Evolutionary conservation across 139 green algal species (phyloP), one percentile per base, ranked within the genome.

Genomic region (Tetraselmis striata): DNA sequence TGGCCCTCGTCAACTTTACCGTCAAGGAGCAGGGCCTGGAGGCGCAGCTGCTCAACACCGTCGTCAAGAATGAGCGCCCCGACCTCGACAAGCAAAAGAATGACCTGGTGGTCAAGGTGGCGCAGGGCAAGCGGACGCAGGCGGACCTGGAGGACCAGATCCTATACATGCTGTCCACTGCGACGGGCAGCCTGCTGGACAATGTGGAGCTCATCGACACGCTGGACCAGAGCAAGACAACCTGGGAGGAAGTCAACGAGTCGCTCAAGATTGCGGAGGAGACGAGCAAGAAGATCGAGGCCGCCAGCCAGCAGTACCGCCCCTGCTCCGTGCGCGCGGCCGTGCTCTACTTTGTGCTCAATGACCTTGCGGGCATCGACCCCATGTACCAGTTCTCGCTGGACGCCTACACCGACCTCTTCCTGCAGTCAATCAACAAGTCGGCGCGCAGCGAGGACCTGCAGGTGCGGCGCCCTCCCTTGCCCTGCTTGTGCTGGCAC

Each of bases 301-400:
- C 81, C 0, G 91, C 93, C 28, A 84, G 80, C 27, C 82, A 89
- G 75, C 84, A 81, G 75, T 96, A 96, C 88, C 88, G 88, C 45
- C 90, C 92, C 30, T 91, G 88, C 88, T 90, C 88, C 28, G 84
- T 94, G 58, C 90, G 92, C 59, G 89, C 93, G 11, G 83, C 88
- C 31, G 84, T 94, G 32, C 89, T 96, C 28, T 96, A 94, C 86
- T 96, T 96, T 77, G 91, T 95, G 59, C 88, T 96, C 29, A 94
- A 94, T 87, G 91, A 95, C 88, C 85, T 96, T 23, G 85, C 88
- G n/a, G 76, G 59, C 5, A 81, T 95, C 75, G 93, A 97, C 86
- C 90, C 91, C 77, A 97, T 97, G 93, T 97, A 97, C 84, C 93
- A 97, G 89, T 97, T 96, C 90, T 94, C 88, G 30, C 87, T 97